Base-by-base conservation (phyloP, 148 eudicot species). In the Diospyros kaki region DNA sequence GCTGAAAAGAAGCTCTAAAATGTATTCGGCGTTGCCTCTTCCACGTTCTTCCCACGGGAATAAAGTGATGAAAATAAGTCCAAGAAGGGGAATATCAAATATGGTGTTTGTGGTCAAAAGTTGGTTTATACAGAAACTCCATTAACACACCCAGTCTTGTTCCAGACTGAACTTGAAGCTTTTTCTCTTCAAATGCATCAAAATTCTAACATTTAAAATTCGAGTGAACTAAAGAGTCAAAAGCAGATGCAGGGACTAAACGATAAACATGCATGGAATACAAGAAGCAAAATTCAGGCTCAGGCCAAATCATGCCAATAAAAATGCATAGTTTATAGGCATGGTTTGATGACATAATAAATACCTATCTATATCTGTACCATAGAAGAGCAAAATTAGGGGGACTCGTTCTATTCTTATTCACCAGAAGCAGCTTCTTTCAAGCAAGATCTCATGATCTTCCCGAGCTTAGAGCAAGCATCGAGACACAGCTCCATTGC, bases 401-500 rank as follows among this genome's bases (percentile, higher is more conserved):
- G 0, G 3, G 43, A 46, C 11, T 51, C 43, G 18, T 52, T 28
- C 82, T 90, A 86, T 58, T 86, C 83, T 58, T 90, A 76, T 40
- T 76, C 71, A 81, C 75, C 69, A 68, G 83, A 73, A 42, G 88
- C 91, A 74, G 92, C 80, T 81, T 92, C 96, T 83, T 89, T 92
- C 58, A 90, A 83, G 77, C 97, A 90, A 42, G 84, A 81, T 71
- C 96, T 90, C 91, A 90, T 90, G 81, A 95, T 83, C 82, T 79
- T 84, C 45, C 90, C 96, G 17, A 95, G 93, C 88, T 92, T 92
- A 66, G 80, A 82, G 84, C 96, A 92, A 15, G 97, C 97, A 76
- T 90, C 90, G 9, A 89, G 86, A 77, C 97, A 90, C 17, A 95
- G 83, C 81, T 86, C 86, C 94, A 89, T 88, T 75, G 92, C 98